Percentiles rank a stretch among this genome's conserved stretches.
Evolutionary conservation across 1,284 basidiomycete species (phyloP).

Genomic region (Coniferiporia sulphurascens): DNA sequence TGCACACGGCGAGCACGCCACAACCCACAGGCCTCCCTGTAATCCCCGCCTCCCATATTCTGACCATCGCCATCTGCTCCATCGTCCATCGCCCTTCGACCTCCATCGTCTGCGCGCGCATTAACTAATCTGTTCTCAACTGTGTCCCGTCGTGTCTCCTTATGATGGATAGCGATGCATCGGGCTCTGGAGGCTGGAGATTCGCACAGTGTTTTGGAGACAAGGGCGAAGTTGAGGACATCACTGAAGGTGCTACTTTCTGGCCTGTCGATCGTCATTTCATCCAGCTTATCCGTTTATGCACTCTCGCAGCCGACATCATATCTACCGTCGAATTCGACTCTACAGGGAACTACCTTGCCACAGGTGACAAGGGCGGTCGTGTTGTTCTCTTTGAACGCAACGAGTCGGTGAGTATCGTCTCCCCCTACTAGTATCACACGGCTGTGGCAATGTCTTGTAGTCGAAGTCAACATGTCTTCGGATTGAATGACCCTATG

Average conservation of each 20-base stretch:
- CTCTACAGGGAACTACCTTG: constrained; percentile 98
- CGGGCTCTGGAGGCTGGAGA: constrained; percentile 87
- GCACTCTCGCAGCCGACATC: constrained; percentile 74
- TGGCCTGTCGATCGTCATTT: constrained; percentile 22
- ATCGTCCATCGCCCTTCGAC: constrained; percentile 20
- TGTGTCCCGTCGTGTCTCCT: constrained; percentile 20
- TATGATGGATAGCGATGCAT: constrained; percentile 74
- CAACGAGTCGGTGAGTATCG: constrained; percentile 83
- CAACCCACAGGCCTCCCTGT: neutral
- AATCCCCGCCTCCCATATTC: neutral
- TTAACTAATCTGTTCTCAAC: constrained; percentile 19
- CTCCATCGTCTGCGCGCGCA: constrained; percentile 25
- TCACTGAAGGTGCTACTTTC: constrained; percentile 80
- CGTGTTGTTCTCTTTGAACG: constrained; percentile 98
- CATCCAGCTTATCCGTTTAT: constrained; percentile 26
- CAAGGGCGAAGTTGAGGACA: constrained; percentile 99
- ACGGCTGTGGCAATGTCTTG: neutral
- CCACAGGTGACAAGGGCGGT: constrained; percentile 98
- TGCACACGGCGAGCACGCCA: neutral
- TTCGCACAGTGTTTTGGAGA: constrained; percentile 99
- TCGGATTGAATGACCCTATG: constrained; percentile 20
- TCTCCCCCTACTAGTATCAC: constrained; percentile 10
- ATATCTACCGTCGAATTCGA: constrained; percentile 99
- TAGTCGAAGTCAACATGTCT: constrained; percentile 23
- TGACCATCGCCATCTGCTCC: neutral